These are phyloP conservation scores for Ambrosia hybrid DNA, from an alignment of 140 eudicot genomes.

Conservation along the genomic window DNA sequence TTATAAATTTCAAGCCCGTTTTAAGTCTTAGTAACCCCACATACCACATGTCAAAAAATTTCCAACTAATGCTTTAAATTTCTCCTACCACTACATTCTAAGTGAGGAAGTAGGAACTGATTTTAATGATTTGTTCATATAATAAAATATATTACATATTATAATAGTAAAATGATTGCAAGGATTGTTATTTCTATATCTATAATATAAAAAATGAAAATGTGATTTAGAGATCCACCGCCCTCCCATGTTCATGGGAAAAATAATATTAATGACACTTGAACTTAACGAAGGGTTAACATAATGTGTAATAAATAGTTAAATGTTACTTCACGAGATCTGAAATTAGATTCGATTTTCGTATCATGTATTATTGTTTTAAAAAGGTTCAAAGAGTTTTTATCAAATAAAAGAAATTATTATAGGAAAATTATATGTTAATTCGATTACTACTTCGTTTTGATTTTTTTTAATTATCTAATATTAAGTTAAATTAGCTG, in stretches of 20 bases:
- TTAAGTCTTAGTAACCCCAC: no score
- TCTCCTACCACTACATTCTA: no score
- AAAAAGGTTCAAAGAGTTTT: not conserved
- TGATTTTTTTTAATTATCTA: not conserved
- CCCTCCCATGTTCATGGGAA: conserved; percentile 5
- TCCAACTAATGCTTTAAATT: not conserved
- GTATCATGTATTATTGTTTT: no score
- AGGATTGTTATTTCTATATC: not conserved
- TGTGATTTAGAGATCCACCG: conserved; percentile 8
- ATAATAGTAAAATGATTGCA: not conserved
- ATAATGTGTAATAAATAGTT: not conserved
- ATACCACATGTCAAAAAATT: no score
- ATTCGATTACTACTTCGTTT: not conserved
- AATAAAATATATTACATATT: not conserved
- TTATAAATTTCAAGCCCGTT: no score
- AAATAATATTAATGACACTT: conserved; percentile 4
- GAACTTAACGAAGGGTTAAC: conserved; percentile 2
- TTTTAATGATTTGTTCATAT: not conserved
- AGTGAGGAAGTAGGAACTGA: not conserved
- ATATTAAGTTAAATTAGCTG: not conserved
- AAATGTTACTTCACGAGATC: not conserved
- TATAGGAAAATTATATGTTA: not conserved
- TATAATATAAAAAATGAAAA: not conserved
- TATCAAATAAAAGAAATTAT: not conserved
- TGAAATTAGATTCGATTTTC: not conserved